These are phyloP conservation scores for Steccherinum ochraceum DNA, from an alignment of 768 basidiomycete genomes.

Conservation along the genomic window DNA sequence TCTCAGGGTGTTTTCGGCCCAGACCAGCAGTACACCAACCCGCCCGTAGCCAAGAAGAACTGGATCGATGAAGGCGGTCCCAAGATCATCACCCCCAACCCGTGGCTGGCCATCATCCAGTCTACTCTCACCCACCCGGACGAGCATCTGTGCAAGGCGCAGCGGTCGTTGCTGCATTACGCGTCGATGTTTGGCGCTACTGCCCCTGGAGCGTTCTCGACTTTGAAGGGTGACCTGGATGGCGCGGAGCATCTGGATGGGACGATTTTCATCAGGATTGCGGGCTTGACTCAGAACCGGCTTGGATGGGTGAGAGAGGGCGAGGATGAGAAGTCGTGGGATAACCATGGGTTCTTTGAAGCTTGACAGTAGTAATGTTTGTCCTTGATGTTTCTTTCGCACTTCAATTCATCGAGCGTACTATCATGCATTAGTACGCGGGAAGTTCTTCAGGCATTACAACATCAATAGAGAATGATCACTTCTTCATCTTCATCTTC, in stretches of 20 bases:
- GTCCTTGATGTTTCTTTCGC: too few relatives aligned
- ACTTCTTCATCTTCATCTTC: too few relatives aligned
- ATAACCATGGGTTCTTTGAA: background rate
- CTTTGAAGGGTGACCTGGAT: slow-evolving; percentile 23
- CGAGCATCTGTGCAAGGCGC: slow-evolving; percentile 47
- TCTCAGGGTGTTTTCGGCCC: slow-evolving; percentile 12
- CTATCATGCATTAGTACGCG: too few relatives aligned
- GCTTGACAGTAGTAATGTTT: too few relatives aligned
- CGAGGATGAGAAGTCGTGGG: background rate
- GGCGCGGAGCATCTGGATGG: slow-evolving; percentile 56
- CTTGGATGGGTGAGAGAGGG: slow-evolving; percentile 13
- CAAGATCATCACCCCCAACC: slow-evolving; percentile 34
- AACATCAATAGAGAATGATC: too few relatives aligned
- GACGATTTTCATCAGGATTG: slow-evolving; percentile 53
- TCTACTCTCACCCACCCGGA: slow-evolving; percentile 50
- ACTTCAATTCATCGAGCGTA: too few relatives aligned
- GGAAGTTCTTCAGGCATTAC: too few relatives aligned
- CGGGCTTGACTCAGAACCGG: slow-evolving; percentile 42
- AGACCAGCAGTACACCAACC: slow-evolving; percentile 19
- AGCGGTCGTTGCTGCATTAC: slow-evolving; percentile 45
- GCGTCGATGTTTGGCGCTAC: slow-evolving; percentile 38
- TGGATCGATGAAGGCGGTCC: background rate
- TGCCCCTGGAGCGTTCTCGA: slow-evolving; percentile 24
- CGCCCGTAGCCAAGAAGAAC: slow-evolving; percentile 24
- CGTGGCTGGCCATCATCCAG: slow-evolving; percentile 54